Base-by-base conservation (phyloP, 2,329 filamentous ascomycete species). In the Akanthomyces dipterigenus region DNA sequence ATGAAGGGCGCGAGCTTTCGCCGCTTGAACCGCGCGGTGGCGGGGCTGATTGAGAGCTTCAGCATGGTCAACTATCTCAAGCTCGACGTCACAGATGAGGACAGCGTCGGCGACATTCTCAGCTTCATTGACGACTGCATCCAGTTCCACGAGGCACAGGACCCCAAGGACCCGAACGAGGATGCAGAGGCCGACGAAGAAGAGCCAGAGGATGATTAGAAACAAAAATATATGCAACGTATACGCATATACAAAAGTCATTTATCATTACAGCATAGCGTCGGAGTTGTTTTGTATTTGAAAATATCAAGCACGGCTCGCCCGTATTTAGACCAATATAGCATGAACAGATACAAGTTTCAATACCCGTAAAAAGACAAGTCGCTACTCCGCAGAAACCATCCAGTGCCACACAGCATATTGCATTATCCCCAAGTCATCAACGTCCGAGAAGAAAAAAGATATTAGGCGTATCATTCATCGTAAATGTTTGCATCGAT, bases 61-160 rank as follows among this genome's bases (percentile, higher is more conserved):
- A 96, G 92, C 77, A 96, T 99, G 91, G 91, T 99, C 14, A 96
- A 90, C 53, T 99, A 96, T 72, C 80, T 97, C 62, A 91, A 93
- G 77, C 80, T 98, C 49, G 90, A 98, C 70, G 89, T 88, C 31
- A 89, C 95, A 66, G 88, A 96, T 69, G 93, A 98, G 76, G 92
- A 98, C 69, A 98, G 93, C 70, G 87, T 98, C 4, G 88, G 83
- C 1, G 87, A 78, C 70, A 88, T 96, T 28, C 75, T 97, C 67
- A 96, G 91, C 78, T 91, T 96, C 76, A 95, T 97, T 67, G 93
- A 97, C 72, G 91, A 97, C 75, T 90, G 90, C 31, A 95, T 96
- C 66, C 93, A 96, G 72, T 97, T 85, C 73, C 90, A 96, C 71
- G 93, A 97, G 73, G 90, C 92, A 14, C 93, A 97, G 72, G 93